Percentiles rank a stretch among this genome's conserved stretches.
phyloP scores from a whole-genome alignment of 2,329 filamentous ascomycete species.

The Diaporthe eres region DNA sequence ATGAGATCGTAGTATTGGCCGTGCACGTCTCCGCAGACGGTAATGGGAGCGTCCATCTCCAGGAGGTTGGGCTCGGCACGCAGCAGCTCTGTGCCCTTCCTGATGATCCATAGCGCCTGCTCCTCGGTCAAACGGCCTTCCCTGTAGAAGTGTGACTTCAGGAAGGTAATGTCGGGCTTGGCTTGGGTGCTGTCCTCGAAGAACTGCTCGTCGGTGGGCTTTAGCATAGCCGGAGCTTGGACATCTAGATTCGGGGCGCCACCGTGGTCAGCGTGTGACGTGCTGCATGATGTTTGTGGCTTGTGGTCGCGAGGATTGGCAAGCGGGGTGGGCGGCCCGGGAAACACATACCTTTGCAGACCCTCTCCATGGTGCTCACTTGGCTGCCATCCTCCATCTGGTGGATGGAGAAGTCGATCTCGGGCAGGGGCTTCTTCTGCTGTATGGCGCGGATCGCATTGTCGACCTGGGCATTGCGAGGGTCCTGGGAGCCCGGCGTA shows the following conservation, averaged over 20 bases:
- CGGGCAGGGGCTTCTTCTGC: conserved; percentile 94
- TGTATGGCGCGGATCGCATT: conserved; percentile 92
- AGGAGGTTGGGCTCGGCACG: conserved; percentile 93
- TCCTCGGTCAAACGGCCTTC: conserved; percentile 97
- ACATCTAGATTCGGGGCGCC: conserved; percentile 75
- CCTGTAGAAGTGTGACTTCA: conserved; percentile 98
- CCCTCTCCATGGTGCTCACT: conserved; percentile 94
- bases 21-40: conserved; percentile 97
- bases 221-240: conserved; percentile 94
- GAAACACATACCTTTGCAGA: conserved; percentile 88
- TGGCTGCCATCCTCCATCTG: conserved; percentile 98
- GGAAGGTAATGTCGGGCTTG: conserved; percentile 93
- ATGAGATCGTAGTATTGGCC: conserved; percentile 99
- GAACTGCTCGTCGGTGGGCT: conserved; percentile 94
- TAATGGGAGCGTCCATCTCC: conserved; percentile 99
- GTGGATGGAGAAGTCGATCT: conserved; percentile 99
- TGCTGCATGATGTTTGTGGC: conserved; percentile 25
- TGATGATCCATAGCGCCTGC: conserved; percentile 96
- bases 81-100: conserved; percentile 87
- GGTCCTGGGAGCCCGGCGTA: conserved; percentile 57
- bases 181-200: conserved; percentile 86
- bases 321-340: conserved; percentile 38
- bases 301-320: conserved; percentile 41
- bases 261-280: conserved; percentile 28
- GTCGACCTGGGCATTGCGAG: conserved; percentile 78